phyloP scores from a whole-genome alignment of 1,139 yeast species.

The Yamadazyma songkhlaensis region DNA sequence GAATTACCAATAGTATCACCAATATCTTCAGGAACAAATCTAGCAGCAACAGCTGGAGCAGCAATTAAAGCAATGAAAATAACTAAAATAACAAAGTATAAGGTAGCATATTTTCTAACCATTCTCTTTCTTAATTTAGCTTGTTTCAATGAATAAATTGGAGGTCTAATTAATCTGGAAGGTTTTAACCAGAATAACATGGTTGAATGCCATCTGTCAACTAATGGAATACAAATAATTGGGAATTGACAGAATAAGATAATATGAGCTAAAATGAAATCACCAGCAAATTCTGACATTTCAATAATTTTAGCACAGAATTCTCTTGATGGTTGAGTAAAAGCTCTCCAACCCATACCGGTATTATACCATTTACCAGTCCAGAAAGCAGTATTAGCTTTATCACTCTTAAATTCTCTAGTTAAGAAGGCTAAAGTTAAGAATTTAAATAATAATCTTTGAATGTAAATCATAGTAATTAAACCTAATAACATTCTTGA shows the following conservation, averaged over 20 bases:
- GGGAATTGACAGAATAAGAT: constrained; percentile 90
- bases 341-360: constrained; percentile 93
- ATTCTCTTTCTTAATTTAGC: constrained; percentile 97
- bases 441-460: constrained; percentile 84
- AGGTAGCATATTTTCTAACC: constrained; percentile 90
- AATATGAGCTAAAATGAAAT: constrained; percentile 87
- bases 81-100: constrained; percentile 70
- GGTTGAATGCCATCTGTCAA: constrained; percentile 98
- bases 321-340: constrained; percentile 96
- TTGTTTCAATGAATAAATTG: constrained; percentile 95
- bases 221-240: constrained; percentile 74
- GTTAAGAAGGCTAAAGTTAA: constrained; percentile 79
- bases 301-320: constrained; percentile 92
- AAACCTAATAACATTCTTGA: constrained; percentile 86
- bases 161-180: constrained; percentile 97
- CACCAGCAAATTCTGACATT: constrained; percentile 95
- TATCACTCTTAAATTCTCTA: constrained; percentile 97
- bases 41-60: constrained; percentile 86
- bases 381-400: constrained; percentile 98
- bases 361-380: constrained; percentile 98
- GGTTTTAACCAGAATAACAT: constrained; percentile 99
- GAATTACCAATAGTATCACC: constrained; percentile 25
- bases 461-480: constrained; percentile 79
- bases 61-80: constrained; percentile 75
- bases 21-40: constrained; percentile 28